These are phyloP conservation scores for Trichoderma koningiopsis DNA, from an alignment of 2,329 filamentous ascomycete genomes.

Conservation along the genomic window DNA sequence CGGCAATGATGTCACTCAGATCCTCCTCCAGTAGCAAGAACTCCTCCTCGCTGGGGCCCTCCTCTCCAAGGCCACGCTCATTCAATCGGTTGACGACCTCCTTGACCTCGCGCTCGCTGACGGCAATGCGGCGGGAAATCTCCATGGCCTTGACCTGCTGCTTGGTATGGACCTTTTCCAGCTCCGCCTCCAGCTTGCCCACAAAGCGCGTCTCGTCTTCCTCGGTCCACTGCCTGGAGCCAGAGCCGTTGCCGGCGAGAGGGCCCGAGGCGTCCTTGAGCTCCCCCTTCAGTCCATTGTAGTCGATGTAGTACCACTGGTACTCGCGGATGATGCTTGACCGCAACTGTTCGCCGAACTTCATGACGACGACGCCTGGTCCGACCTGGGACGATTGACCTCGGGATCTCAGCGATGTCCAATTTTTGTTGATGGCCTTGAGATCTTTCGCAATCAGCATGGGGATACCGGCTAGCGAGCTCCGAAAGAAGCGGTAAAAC, in stretches of 20 bases:
- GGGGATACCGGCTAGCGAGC: constrained; percentile 27
- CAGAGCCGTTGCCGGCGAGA: constrained; percentile 44
- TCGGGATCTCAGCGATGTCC: constrained; percentile 41
- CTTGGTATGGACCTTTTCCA: constrained; percentile 97
- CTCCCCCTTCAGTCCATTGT: constrained; percentile 87
- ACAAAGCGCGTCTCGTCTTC: constrained; percentile 92
- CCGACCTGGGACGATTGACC: constrained; percentile 40
- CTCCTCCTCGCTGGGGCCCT: constrained; percentile 80
- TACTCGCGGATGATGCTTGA: constrained; percentile 96
- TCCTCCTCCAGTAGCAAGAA: constrained; percentile 93
- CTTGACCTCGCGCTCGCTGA: constrained; percentile 85
- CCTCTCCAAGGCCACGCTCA: constrained; percentile 58
- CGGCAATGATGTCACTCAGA: constrained; percentile 95
- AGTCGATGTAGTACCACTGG: constrained; percentile 97
- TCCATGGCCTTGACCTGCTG: constrained; percentile 97
- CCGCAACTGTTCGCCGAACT: constrained; percentile 95
- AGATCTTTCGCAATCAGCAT: constrained; percentile 59
- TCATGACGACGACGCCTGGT: constrained; percentile 64
- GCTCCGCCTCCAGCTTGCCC: constrained; percentile 80
- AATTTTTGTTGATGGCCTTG: constrained; percentile 46
- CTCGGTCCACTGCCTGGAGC: constrained; percentile 75
- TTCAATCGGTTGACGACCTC: constrained; percentile 80
- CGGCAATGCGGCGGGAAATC: constrained; percentile 85
- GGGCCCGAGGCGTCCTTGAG: constrained; percentile 72
- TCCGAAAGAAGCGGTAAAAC: neutral